Conservation (phyloP, 306 rosid genomes). For the Quercus alba region DNA sequence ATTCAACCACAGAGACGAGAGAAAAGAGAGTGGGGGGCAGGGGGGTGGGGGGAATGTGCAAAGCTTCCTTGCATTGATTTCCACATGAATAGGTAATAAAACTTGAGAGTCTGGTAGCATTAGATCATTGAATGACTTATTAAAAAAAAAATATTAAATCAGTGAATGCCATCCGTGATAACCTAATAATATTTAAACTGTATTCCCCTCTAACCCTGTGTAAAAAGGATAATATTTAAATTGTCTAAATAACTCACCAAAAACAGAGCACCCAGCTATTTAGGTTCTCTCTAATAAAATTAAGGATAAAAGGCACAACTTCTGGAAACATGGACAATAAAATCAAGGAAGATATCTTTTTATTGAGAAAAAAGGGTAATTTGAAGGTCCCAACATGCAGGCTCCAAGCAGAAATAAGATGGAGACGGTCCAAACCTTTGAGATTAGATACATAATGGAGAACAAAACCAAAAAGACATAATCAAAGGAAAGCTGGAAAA, state of each 20-base stretch:
- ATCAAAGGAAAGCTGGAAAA: no score
- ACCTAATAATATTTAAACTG: no score
- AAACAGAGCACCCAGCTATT: not conserved
- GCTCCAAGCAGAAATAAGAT: no score
- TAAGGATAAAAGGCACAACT: not conserved
- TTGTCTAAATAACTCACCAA: not conserved
- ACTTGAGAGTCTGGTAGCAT: not conserved
- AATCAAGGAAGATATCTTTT: no score
- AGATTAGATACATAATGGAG: no score
- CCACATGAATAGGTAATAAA: not conserved
- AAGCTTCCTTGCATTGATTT: not conserved
- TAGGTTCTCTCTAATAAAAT: not conserved
- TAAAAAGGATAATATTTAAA: not conserved
- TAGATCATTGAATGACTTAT: not conserved
- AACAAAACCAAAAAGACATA: no score
- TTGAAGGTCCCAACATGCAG: no score
- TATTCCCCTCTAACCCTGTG: no score
- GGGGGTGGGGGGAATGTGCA: not conserved
- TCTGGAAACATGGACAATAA: not conserved
- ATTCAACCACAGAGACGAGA: not conserved
- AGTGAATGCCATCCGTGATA: not conserved
- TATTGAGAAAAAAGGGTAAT: no score
- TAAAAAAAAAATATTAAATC: not conserved
- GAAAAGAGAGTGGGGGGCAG: not conserved
- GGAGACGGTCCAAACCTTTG: no score